phyloP scores from a whole-genome alignment of 106 monocot genomes.

The Phalaenopsis equestris region DNA sequence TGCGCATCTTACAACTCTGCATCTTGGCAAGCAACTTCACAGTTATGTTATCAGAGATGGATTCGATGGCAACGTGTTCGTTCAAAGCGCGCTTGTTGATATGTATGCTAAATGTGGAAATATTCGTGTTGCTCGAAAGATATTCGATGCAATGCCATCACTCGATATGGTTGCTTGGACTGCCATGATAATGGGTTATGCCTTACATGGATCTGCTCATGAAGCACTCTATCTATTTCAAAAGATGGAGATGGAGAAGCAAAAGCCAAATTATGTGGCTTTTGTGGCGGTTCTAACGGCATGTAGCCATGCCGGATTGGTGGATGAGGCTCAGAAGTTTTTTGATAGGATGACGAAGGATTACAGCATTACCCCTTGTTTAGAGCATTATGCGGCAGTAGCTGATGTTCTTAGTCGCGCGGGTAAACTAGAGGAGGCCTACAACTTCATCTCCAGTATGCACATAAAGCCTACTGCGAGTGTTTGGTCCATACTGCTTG shows the following conservation, averaged over 20 bases:
- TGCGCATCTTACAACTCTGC: constrained; percentile 52
- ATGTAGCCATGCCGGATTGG: constrained; percentile 84
- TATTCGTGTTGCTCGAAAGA: constrained; percentile 36
- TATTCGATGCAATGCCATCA: constrained; percentile 54
- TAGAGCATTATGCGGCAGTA: constrained; percentile 86
- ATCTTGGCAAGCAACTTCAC: constrained; percentile 76
- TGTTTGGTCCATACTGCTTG: constrained; percentile 75
- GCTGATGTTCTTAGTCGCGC: constrained; percentile 79
- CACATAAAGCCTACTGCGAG: constrained; percentile 68
- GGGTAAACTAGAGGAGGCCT: constrained; percentile 73
- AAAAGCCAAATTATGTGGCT: constrained; percentile 59
- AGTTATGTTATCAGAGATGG: constrained; percentile 40
- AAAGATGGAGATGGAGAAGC: constrained; percentile 52
- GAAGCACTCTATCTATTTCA: constrained; percentile 68
- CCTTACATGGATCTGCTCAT: constrained; percentile 68
- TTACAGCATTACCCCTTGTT: constrained; percentile 55
- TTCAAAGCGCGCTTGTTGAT: constrained; percentile 66
- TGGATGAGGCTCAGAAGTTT: constrained; percentile 48
- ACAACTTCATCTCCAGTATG: constrained; percentile 65
- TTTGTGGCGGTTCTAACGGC: constrained; percentile 86
- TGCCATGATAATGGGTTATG: constrained; percentile 96
- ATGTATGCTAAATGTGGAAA: constrained; percentile 86
- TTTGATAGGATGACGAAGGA: constrained; percentile 56
- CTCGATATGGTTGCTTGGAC: constrained; percentile 76
- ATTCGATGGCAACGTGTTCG: constrained; percentile 47